Evolutionary conservation across 257 asterid species (phyloP), one percentile per base, ranked within the genome.

Genomic region (Petrea volubilis): DNA sequence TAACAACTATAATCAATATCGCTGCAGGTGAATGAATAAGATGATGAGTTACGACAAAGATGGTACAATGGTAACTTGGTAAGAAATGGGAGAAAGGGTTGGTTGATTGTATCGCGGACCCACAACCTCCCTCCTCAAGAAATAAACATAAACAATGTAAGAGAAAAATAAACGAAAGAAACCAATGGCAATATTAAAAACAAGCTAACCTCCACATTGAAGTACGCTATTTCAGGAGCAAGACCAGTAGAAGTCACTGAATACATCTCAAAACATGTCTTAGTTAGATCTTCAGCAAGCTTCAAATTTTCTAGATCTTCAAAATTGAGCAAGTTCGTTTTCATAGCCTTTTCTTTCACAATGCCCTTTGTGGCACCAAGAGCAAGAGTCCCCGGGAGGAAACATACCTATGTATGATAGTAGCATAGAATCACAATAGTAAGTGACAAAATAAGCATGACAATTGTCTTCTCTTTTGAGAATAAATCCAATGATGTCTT

Each of bases 361-460:
- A 81, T 9, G 61, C 99, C 99, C 80, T 86, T 92, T 21, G 99
- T 95, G 76, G 98, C 96, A 72, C 99, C 99, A 77, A 95, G 90
- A 41, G 97, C 99, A 86, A 95, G 94, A 56, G 94, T 79, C 64
- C 98, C 99, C 60, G 99, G 97, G 29, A 95, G 96, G 81, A 95
- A 95, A 81, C 99, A 95, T 43, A 92, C 98, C 96, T 95, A 62
- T n/a, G 27, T 12, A 62, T 46, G 58, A 23, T 38, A 61, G 27
- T 43, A 36, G 64, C 50, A 64, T 33, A 58, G 38, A 73, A 69
- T 27, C 38, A 69, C 68, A 62, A 49, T 12, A 17, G 64, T 52
- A 50, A 50, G 61, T 24, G 21, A 66, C 25, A 50, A 29, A 55
- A 43, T 7, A 47, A 67, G 53, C 17, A 21, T 3, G 25, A 29